Evolutionary conservation across 805 yeast species (phyloP).

Genomic region (Cyberlindnera veronae): DNA sequence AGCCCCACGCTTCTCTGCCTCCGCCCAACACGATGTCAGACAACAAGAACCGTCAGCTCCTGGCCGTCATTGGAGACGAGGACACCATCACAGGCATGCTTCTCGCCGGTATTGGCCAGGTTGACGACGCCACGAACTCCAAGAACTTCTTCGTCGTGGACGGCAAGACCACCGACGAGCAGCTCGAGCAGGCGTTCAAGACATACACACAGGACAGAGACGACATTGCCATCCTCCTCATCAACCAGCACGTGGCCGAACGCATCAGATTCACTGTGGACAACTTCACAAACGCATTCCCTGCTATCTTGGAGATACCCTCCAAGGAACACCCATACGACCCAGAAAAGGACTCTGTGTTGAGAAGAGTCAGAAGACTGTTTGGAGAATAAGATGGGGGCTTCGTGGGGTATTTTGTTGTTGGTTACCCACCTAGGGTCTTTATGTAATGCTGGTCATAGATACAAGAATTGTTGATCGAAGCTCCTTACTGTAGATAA

Average conservation of each 20-base stretch:
- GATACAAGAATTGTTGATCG: no score
- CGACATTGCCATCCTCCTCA: conserved; percentile 88
- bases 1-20: background rate
- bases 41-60: conserved; percentile 67
- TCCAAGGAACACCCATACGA: conserved; percentile 97
- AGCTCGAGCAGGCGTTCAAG: conserved; percentile 70
- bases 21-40: conserved; percentile 7
- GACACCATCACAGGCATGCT: conserved; percentile 95
- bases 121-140: conserved; percentile 48
- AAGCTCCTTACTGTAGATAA: no score
- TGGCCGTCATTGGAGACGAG: conserved; percentile 97
- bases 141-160: conserved; percentile 82
- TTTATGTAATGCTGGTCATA: conserved; percentile 21
- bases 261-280: conserved; percentile 81
- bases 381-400: conserved; percentile 70
- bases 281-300: conserved; percentile 83
- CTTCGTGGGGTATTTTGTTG: background rate
- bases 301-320: conserved; percentile 95
- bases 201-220: conserved; percentile 70
- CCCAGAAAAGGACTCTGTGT: conserved; percentile 95
- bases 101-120: conserved; percentile 93
- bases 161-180: conserved; percentile 72
- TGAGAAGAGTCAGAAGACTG: conserved; percentile 89
- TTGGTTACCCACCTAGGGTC: no score
- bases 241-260: conserved; percentile 95